Conservation (phyloP, 805 yeast species). For the Cyberlindnera subsufficiens region DNA sequence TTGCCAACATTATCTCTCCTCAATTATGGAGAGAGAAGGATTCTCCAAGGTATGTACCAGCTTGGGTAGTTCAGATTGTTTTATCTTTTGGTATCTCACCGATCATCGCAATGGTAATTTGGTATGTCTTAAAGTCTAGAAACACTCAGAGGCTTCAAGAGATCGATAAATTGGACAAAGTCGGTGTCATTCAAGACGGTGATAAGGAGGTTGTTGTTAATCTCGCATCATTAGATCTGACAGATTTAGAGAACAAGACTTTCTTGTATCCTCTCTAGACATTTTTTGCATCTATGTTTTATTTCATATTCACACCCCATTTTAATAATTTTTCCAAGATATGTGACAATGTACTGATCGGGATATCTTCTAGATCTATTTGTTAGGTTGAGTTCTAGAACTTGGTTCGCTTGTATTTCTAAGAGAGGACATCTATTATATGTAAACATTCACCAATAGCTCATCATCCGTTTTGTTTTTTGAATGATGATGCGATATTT, state of each 20-base stretch:
- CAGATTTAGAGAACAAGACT: conserved; percentile 44
- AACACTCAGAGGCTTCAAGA: conserved; percentile 33
- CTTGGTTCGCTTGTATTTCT: too few relatives aligned
- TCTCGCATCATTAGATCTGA: conserved; percentile 40
- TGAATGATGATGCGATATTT: too few relatives aligned
- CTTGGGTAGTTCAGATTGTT: conserved; percentile 54
- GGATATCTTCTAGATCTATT: too few relatives aligned
- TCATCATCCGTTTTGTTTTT: too few relatives aligned
- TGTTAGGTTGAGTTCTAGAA: too few relatives aligned
- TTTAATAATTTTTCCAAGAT: background rate
- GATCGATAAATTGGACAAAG: conserved; percentile 14
- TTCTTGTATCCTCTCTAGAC: conserved; percentile 41
- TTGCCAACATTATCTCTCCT: conserved; percentile 49
- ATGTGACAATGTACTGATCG: too few relatives aligned
- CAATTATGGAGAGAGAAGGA: conserved; percentile 47
- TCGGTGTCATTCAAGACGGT: conserved; percentile 27
- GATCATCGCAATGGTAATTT: conserved; percentile 33
- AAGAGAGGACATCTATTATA: too few relatives aligned
- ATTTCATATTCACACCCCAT: background rate
- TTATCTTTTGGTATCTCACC: conserved; percentile 45
- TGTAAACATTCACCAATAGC: too few relatives aligned
- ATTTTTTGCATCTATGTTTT: background rate
- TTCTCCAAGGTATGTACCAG: conserved; percentile 39
- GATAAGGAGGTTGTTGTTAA: conserved; percentile 30
- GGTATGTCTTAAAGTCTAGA: conserved; percentile 38